Evolutionary conservation across 2,329 filamentous ascomycete genomes (phyloP).

Genomic region (Nannizzia gypsea): DNA sequence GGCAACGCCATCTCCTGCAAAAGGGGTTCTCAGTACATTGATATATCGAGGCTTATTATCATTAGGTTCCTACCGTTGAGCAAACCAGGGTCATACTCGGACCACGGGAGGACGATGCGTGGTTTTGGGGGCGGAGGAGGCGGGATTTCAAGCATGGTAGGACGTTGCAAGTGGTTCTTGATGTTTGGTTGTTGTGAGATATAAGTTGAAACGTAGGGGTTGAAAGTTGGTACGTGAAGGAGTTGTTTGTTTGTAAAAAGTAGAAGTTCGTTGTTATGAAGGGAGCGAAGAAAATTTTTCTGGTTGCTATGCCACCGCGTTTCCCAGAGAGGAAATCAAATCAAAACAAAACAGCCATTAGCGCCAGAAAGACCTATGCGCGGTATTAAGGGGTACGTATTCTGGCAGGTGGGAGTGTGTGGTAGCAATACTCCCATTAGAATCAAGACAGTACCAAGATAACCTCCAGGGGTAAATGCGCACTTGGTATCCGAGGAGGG

Average conservation of each 20-base stretch:
- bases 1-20: neutral
- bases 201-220: neutral
- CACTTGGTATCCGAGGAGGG: too few relatives aligned
- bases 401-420: too few relatives aligned
- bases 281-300: neutral
- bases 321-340: neutral
- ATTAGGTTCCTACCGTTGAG: conserved; percentile 4
- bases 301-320: neutral
- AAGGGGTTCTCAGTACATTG: neutral
- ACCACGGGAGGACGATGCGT: conserved; percentile 6
- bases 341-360: neutral
- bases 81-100: conserved; percentile 5
- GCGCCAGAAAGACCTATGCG: too few relatives aligned
- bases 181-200: neutral
- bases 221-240: neutral
- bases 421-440: too few relatives aligned
- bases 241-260: neutral
- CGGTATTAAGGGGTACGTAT: too few relatives aligned
- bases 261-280: neutral
- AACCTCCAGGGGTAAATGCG: too few relatives aligned
- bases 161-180: neutral
- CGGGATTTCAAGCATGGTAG: too few relatives aligned
- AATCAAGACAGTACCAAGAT: accelerated
- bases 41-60: neutral
- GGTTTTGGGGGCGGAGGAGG: neutral